Evolutionary conservation across 179 eudicot genomes (phyloP), one percentile per base, ranked within the genome.

Genomic region (Spinacia oleracea): DNA sequence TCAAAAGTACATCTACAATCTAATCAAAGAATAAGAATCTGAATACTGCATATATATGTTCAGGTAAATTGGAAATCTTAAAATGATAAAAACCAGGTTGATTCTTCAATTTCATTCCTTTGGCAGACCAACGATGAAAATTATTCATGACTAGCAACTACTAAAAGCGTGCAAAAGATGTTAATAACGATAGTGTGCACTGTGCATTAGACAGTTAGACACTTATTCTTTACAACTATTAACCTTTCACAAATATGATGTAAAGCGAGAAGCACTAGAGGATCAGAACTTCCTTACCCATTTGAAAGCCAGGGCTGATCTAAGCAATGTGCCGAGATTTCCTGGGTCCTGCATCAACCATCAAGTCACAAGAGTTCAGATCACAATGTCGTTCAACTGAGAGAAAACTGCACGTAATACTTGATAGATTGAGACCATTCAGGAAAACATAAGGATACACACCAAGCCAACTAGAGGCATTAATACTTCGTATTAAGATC

Each of bases 301-400:
- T 86, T 86, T 83, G 75, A 96, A 96, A 32, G 99, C 98, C 86
- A 92, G 69, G 15, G 98, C 99, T 59, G 99, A 91, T 87, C 99
- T 87, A 70, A 96, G 87, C 74, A 96, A 82, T 67, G 99, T 92
- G 72, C 99, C 99, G 51, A 96, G 98, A 72, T 96, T 93, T 59
- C 99, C 98, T n/a, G 98, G 99, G 84, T 96, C 98, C 98, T 96
- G 89, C 83, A 80, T 32, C 71, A 31, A 56, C 42, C 86, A 83
- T 23, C 66, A 23, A 65, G 35, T 76, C 68, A 83, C 38, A 66
- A 15, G n/a, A 77, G 35, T 29, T 80, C 46, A 83, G 80, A 50
- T 34, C 56, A 42, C n/a, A 20, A 25, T 0, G 18, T 23, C 16
- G 12, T 31, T 12, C 66, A 20, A 74, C 38, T 12, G 59, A 1